These are phyloP conservation scores for Aspergillus puulaauensis DNA, from an alignment of 2,329 filamentous ascomycete species.

Conservation along the genomic window DNA sequence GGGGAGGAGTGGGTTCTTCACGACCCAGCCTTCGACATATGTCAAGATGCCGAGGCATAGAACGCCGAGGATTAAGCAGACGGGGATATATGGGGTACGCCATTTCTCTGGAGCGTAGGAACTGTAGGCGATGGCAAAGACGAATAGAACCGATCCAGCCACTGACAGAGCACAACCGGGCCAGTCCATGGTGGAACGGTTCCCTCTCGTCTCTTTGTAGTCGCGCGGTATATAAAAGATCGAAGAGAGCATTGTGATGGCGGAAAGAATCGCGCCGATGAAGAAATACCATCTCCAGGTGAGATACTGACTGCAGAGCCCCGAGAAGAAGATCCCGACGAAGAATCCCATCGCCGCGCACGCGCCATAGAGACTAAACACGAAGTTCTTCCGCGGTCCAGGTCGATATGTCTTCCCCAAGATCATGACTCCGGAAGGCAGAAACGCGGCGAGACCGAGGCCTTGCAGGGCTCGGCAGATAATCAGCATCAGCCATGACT, in stretches of 20 bases:
- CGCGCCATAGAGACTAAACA: conserved; percentile 60
- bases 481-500: conserved; percentile 68
- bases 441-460: conserved; percentile 68
- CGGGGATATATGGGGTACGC: conserved; percentile 70
- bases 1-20: conserved; percentile 67
- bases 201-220: conserved; percentile 35
- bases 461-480: conserved; percentile 73
- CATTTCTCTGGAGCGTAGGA: conserved; percentile 68
- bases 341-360: conserved; percentile 52
- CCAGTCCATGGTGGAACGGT: conserved; percentile 65
- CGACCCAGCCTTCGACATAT: conserved; percentile 72
- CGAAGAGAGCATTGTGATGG: conserved; percentile 46
- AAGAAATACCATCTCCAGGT: conserved; percentile 69
- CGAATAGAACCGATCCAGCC: conserved; percentile 65
- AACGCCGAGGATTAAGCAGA: conserved; percentile 63
- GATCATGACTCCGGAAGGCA: conserved; percentile 68
- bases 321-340: conserved; percentile 64
- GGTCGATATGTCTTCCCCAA: conserved; percentile 65
- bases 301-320: conserved; percentile 55
- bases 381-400: conserved; percentile 67
- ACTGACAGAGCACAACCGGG: conserved; percentile 61
- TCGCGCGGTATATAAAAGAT: conserved; percentile 48
- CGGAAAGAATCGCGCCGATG: conserved; percentile 57
- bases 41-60: conserved; percentile 60
- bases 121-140: conserved; percentile 74